Conservation (phyloP, 352 stramenopile species). For the Pythium biforme region DNA sequence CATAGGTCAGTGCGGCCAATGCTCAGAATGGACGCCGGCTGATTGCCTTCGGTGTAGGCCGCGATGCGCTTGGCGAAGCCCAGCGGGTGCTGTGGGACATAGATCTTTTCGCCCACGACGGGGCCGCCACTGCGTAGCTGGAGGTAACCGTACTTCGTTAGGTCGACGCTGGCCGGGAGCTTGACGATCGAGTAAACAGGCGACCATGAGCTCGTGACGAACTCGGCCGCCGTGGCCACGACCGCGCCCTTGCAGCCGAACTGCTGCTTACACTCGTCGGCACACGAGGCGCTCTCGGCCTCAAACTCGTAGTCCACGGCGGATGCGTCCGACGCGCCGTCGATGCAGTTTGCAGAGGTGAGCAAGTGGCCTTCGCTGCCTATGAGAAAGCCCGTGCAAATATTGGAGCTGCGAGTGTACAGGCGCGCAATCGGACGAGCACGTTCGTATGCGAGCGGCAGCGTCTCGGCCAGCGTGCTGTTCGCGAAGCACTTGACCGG, state of each 20-base stretch:
- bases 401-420: neutral
- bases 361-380: slow-evolving; percentile 23
- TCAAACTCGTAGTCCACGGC: slow-evolving; percentile 29
- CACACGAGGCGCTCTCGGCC: slow-evolving; percentile 24
- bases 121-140: slow-evolving; percentile 25
- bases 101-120: slow-evolving; percentile 19
- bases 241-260: slow-evolving; percentile 24
- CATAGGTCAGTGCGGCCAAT: too few species aligned
- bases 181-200: slow-evolving; percentile 25
- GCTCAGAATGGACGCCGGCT: too few species aligned
- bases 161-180: slow-evolving; percentile 1
- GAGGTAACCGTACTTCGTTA: slow-evolving; percentile 28
- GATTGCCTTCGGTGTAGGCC: too few species aligned
- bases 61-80: too few species aligned
- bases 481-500: slow-evolving; percentile 14
- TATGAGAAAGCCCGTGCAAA: slow-evolving; percentile 11
- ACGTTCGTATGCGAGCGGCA: slow-evolving; percentile 9
- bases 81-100: slow-evolving; percentile 8
- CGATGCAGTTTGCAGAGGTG: slow-evolving; percentile 32
- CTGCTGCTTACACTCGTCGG: slow-evolving; percentile 17
- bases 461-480: neutral
- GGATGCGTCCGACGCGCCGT: neutral
- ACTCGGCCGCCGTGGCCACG: slow-evolving; percentile 13
- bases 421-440: slow-evolving; percentile 1
- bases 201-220: slow-evolving; percentile 17